These are phyloP conservation scores for Jatropha curcas DNA, from an alignment of 345 rosid genomes.

Conservation along the genomic window DNA sequence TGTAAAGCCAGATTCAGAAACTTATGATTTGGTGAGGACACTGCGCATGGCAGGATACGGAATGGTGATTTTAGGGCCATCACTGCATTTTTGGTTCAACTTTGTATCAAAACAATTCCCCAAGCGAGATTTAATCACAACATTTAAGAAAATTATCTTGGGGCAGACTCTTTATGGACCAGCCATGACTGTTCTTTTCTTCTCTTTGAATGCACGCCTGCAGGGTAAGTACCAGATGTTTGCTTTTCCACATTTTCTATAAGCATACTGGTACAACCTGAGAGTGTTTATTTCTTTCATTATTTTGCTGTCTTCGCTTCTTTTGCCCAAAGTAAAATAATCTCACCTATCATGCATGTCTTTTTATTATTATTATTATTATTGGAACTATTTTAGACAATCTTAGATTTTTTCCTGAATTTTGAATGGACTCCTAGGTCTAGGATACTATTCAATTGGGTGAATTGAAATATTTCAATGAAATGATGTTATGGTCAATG, in stretches of 20 bases:
- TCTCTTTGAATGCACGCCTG: slow-evolving; percentile 62
- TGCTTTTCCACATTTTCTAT: too few relatives aligned
- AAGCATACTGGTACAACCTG: background rate
- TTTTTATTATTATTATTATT: background rate
- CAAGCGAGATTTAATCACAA: slow-evolving; percentile 65
- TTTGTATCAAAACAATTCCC: slow-evolving; percentile 72
- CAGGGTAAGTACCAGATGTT: slow-evolving; percentile 68
- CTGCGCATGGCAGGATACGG: slow-evolving; percentile 89
- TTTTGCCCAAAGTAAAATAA: background rate
- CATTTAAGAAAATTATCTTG: slow-evolving; percentile 84
- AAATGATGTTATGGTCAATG: background rate
- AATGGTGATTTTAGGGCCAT: slow-evolving; percentile 68
- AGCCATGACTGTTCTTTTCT: slow-evolving; percentile 67
- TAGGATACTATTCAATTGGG: background rate
- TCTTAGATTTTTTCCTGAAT: background rate
- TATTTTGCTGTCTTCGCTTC: background rate
- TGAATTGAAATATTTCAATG: background rate
- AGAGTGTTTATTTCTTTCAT: background rate
- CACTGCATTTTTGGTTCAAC: slow-evolving; percentile 85
- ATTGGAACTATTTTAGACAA: background rate
- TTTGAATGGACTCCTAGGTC: background rate
- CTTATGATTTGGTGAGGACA: slow-evolving; percentile 78
- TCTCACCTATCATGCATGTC: background rate
- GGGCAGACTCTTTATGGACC: slow-evolving; percentile 81
- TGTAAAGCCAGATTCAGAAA: slow-evolving; percentile 33